Evolutionary conservation across 2,329 filamentous ascomycete genomes (phyloP).

Genomic region (Botrytis elliptica): DNA sequence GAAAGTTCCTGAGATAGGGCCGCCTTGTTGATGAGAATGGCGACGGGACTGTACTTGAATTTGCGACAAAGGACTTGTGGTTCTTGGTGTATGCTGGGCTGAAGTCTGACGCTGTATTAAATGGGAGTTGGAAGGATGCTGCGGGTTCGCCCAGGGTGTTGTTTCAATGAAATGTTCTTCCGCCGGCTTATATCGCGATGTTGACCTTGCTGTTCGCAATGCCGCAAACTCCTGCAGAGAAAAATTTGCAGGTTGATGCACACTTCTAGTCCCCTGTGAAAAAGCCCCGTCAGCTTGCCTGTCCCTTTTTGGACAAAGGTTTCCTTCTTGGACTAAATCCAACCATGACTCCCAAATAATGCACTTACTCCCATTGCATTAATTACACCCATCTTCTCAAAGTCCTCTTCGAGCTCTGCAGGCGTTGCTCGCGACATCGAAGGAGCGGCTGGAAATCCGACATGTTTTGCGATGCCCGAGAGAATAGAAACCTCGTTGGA

Average conservation of each 20-base stretch:
- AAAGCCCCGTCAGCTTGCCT: slow-evolving; percentile 27
- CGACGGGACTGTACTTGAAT: slow-evolving; percentile 39
- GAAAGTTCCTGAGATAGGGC: slow-evolving; percentile 39
- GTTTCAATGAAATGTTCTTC: slow-evolving; percentile 87
- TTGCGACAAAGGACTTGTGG: slow-evolving; percentile 40
- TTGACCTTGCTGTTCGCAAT: slow-evolving; percentile 36
- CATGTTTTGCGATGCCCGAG: slow-evolving; percentile 87
- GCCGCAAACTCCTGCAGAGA: slow-evolving; percentile 39
- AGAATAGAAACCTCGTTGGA: slow-evolving; percentile 93
- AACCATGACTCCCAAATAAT: slow-evolving; percentile 9
- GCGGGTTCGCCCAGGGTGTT: slow-evolving; percentile 89
- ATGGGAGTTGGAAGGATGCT: slow-evolving; percentile 64
- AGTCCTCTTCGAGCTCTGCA: slow-evolving; percentile 78
- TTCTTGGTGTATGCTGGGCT: slow-evolving; percentile 41
- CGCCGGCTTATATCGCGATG: slow-evolving; percentile 53
- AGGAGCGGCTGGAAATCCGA: slow-evolving; percentile 95
- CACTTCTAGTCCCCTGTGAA: slow-evolving; percentile 34
- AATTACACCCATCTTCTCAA: slow-evolving; percentile 81
- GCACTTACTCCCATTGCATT: slow-evolving; percentile 60
- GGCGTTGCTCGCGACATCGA: slow-evolving; percentile 70
- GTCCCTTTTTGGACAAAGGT: slow-evolving; percentile 2
- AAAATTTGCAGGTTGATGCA: slow-evolving; percentile 30
- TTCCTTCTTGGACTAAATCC: background rate
- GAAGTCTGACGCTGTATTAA: slow-evolving; percentile 44
- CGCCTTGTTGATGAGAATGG: slow-evolving; percentile 40